These are phyloP conservation scores for Suhomyces atakaporum DNA, from an alignment of 1,139 yeast species.

Conservation along the genomic window DNA sequence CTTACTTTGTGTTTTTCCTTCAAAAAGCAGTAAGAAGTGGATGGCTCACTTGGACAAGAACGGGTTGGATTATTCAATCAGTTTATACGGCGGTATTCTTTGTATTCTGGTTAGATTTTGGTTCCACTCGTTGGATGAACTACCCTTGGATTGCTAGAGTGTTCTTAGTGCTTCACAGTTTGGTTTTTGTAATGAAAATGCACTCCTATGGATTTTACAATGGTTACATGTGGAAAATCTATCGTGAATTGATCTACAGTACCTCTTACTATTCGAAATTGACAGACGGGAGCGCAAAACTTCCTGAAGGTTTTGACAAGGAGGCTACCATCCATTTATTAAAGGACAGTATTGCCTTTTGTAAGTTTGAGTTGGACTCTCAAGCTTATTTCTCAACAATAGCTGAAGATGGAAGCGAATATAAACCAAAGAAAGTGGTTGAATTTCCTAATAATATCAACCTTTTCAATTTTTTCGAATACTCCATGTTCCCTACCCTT, in stretches of 20 bases:
- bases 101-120: slow-evolving; percentile 50
- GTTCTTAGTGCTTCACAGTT: slow-evolving; percentile 76
- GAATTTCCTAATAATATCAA: slow-evolving; percentile 73
- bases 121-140: slow-evolving; percentile 45
- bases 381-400: slow-evolving; percentile 38
- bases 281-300: slow-evolving; percentile 14
- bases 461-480: slow-evolving; percentile 66
- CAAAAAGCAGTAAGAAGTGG: slow-evolving; percentile 52
- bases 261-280: slow-evolving; percentile 30
- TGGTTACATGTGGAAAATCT: slow-evolving; percentile 78
- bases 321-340: slow-evolving; percentile 32
- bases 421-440: slow-evolving; percentile 24
- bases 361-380: slow-evolving; percentile 60
- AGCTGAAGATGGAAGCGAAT: slow-evolving; percentile 14
- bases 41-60: slow-evolving; percentile 53
- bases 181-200: slow-evolving; percentile 88
- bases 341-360: slow-evolving; percentile 55
- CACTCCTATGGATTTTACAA: slow-evolving; percentile 89
- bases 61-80: slow-evolving; percentile 65
- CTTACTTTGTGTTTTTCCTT: slow-evolving; percentile 56
- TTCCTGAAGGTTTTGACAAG: slow-evolving; percentile 22
- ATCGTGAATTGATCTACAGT: slow-evolving; percentile 57
- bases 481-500: slow-evolving; percentile 87
- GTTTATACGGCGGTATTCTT: slow-evolving; percentile 56
- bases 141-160: slow-evolving; percentile 90